A percentile compares a stretch with the other conserved stretches of the same genome.
phyloP scores from a whole-genome alignment of 805 yeast genomes.

The Starmerella stigmatis region DNA sequence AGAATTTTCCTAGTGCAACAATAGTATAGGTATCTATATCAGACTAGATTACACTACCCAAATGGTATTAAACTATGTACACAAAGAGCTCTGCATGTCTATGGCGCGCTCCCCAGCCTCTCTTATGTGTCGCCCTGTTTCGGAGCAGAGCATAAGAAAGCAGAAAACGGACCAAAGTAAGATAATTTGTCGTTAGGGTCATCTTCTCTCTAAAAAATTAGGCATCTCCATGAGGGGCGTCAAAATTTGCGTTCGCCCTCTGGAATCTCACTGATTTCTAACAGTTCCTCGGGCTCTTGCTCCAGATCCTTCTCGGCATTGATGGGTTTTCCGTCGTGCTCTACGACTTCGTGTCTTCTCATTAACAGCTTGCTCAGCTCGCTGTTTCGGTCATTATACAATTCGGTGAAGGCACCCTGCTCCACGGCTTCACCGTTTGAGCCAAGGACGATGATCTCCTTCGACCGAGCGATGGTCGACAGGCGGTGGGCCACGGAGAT shows the following conservation, averaged over 20 bases:
- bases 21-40: too few relatives aligned
- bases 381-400: conserved; percentile 39
- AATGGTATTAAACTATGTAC: too few relatives aligned
- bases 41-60: too few relatives aligned
- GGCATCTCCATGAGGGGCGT: too few relatives aligned
- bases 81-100: too few relatives aligned
- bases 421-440: conserved; percentile 66
- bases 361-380: conserved; percentile 37
- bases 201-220: too few relatives aligned
- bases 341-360: conserved; percentile 20
- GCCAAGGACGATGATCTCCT: conserved; percentile 68
- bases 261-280: conserved; percentile 10
- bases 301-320: conserved; percentile 14
- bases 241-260: conserved; percentile 10
- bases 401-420: conserved; percentile 48
- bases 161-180: too few relatives aligned
- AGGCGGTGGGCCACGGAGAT: conserved; percentile 87
- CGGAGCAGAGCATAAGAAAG: too few relatives aligned
- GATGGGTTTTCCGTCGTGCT: conserved; percentile 1
- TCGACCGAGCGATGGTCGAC: conserved; percentile 75
- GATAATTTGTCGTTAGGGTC: too few relatives aligned
- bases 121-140: too few relatives aligned
- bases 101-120: too few relatives aligned
- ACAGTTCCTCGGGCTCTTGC: conserved; percentile 10
- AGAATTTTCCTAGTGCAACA: too few relatives aligned